Evolutionary conservation across 306 rosid genomes (phyloP).

Genomic region (Cyclanthera cordifolia): DNA sequence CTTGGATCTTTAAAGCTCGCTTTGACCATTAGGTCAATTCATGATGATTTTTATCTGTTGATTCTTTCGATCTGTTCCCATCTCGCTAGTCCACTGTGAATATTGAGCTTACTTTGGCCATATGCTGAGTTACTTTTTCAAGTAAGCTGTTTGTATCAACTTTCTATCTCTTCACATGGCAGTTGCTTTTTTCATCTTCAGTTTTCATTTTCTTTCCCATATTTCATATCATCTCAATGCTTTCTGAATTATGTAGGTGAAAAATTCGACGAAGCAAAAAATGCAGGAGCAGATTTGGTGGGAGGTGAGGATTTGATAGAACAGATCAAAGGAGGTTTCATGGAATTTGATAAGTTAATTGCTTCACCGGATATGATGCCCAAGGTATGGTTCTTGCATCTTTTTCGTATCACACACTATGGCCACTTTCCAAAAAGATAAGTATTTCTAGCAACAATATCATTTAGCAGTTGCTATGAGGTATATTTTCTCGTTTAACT

Average conservation of each 20-base stretch:
- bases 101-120: too few relatives aligned
- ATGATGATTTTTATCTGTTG: too few relatives aligned
- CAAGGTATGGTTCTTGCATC: slow-evolving; percentile 24
- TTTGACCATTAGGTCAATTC: too few relatives aligned
- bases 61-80: too few relatives aligned
- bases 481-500: neutral
- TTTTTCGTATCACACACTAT: slow-evolving; percentile 12
- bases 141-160: neutral
- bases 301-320: slow-evolving; percentile 99
- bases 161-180: neutral
- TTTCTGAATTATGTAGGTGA: slow-evolving; percentile 48
- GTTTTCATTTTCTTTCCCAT: neutral
- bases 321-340: slow-evolving; percentile 91
- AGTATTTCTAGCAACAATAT: neutral
- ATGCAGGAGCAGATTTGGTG: slow-evolving; percentile 94
- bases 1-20: too few relatives aligned
- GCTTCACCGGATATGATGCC: slow-evolving; percentile 59
- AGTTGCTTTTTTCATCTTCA: neutral
- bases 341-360: slow-evolving; percentile 96
- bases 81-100: too few relatives aligned
- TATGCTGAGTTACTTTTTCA: too few relatives aligned
- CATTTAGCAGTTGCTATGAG: neutral
- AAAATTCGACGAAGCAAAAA: slow-evolving; percentile 86
- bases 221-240: neutral
- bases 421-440: neutral